Evolutionary conservation across 179 eudicot species (phyloP), one percentile per base, ranked within the genome.

Genomic region (Amaranthus tricolor): DNA sequence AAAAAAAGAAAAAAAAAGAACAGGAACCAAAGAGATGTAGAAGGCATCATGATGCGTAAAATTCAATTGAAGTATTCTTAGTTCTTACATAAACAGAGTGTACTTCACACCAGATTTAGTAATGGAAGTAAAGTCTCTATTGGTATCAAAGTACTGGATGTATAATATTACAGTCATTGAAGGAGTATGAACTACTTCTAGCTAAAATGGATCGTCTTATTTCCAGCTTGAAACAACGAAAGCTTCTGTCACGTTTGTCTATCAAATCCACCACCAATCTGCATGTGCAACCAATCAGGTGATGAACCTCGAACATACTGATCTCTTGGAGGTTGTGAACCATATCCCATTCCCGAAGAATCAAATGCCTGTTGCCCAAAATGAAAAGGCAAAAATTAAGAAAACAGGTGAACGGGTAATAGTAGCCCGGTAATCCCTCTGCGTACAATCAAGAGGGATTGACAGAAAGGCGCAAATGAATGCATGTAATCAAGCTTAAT

Each of bases 271-370:
- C 96, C 87, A 45, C 99, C 98, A 66, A 95, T 79, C 85, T 95
- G 99, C 99, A 93, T 91, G 76, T 95, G 98, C 77, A 95, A 80
- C 99, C 98, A 95, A 76, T 95, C 98, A 4, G 99, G 98, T 63
- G 98, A 89, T 73, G 97, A 73, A 64, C 86, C 90, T 61, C 89
- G 86, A 21, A 76, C 85, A 57, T 86, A 86, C 55, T 69, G 72
- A 69, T 93, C 96, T 72, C 96, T 72, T 7, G 90, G 66, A 66
- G 88, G 76, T 86, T 91, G 97, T n/a, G 98, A 84, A 48, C 82
- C 82, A 58, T 85, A 91, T 67, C 84, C 88, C 70, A 78, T 84
- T 47, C 86, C 89, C 7, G 89, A 78, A 49, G 87, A 16, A 74
- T 92, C 96, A 77, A 85, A 92, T 60, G 91, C 55, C 80, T 87